Evolutionary conservation across 768 basidiomycete genomes (phyloP), one percentile per base, ranked within the genome.

Genomic region (Mycena alexandri): DNA sequence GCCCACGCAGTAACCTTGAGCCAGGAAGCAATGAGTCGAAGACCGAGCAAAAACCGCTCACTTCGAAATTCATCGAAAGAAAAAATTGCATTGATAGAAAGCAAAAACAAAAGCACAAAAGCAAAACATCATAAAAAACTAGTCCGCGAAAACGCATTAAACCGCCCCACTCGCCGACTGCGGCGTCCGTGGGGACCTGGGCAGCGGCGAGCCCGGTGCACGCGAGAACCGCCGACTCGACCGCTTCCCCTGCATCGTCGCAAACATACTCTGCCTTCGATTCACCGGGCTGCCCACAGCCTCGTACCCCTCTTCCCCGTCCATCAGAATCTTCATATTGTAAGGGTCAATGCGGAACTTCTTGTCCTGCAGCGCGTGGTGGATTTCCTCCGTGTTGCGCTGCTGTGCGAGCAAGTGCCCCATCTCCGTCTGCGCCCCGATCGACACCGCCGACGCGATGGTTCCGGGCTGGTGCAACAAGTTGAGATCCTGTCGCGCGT

Each of bases 391-490:
- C 46, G 75, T 71, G 33, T 76, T 74, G 52, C 84, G 83, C 50
- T 79, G 78, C 19, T 80, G 80, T 8, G 81, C 80, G 5, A 86
- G 78, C 52, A 86, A 77, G 11, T 81, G 75, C 12, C 81, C 85
- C 69, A 87, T 79, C 33, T 80, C 81, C 4, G 85, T 86, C 68
- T 84, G 82, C 9, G 82, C 87, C 12, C 85, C 85, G 67, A 88
- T 83, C 43, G 85, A 82, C 14, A 87, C 83, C 14, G 87, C 87
- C 13, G 86, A 85, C 22, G 86, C 87, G 57, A 89, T 85, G 6
- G 88, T 88, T 19, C 87, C 85, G 0, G 86, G 85, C 53, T 81
- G 77, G 68, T 86, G 85, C 34, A 77, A 78, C 36, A 88, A 77
- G 19, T 76, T 77, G 33, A 89, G 78, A 47, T 78, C 73, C 11